phyloP scores from a whole-genome alignment of 306 rosid genomes.

The Hippophae gyantsensis region DNA sequence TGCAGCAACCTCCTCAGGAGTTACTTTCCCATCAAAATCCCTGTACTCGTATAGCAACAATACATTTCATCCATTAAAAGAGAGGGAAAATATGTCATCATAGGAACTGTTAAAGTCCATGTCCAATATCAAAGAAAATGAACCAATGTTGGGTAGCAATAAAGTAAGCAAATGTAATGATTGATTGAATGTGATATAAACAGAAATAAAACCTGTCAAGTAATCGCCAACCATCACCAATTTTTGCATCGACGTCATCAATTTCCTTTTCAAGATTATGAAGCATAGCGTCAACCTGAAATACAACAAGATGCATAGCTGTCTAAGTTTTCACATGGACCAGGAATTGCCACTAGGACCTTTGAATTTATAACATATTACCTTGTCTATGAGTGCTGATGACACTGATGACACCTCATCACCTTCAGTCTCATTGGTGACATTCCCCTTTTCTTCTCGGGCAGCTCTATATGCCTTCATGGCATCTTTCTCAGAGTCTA shows the following conservation, averaged over 20 bases:
- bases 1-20: conserved; percentile 93
- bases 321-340: background rate
- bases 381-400: conserved; percentile 76
- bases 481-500: conserved; percentile 52
- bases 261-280: conserved; percentile 95
- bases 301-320: conserved; percentile 5
- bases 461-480: conserved; percentile 87
- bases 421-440: conserved; percentile 36
- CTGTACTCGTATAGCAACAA: conserved; percentile 28
- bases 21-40: conserved; percentile 93
- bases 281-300: conserved; percentile 89
- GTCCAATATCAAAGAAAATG: background rate
- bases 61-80: background rate
- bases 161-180: conserved; percentile 2
- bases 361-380: conserved; percentile 20
- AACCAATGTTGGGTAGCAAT: too few relatives aligned
- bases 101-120: background rate
- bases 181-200: background rate
- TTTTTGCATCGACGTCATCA: conserved; percentile 89
- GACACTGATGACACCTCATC: conserved; percentile 78
- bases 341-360: background rate
- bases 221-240: conserved; percentile 75
- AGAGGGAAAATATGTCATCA: background rate
- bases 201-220: conserved; percentile 63
- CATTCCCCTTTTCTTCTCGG: conserved; percentile 48